Percentiles rank a stretch among this genome's conserved stretches.
phyloP scores from a whole-genome alignment of 2,329 filamentous ascomycete species.

The Phaeophleospora eucalypticola region DNA sequence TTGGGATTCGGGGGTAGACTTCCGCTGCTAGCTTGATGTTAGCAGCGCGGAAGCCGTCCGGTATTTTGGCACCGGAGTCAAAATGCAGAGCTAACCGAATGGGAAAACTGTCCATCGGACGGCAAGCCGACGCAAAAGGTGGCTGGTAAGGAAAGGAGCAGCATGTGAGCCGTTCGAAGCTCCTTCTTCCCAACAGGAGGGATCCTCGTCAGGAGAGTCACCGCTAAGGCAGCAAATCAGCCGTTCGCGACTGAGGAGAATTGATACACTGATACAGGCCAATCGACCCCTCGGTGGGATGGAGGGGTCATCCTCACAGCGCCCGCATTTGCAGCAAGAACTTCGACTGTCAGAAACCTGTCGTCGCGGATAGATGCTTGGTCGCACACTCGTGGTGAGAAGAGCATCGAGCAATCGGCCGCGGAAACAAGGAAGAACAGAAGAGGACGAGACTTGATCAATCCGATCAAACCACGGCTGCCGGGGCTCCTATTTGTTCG shows the following conservation, averaged over 20 bases:
- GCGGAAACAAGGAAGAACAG: no score
- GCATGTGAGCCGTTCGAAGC: constrained; percentile 1
- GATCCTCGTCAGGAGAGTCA: background rate
- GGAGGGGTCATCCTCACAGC: background rate
- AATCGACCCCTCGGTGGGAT: background rate
- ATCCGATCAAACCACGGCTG: background rate
- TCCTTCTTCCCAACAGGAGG: background rate
- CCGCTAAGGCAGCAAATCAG: constrained; percentile 1
- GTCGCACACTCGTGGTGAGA: no score
- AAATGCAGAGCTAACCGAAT: background rate
- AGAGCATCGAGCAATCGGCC: no score
- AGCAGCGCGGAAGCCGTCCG: background rate
- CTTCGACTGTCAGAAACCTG: no score
- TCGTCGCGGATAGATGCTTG: no score
- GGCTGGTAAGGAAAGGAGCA: background rate
- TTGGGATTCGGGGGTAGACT: background rate
- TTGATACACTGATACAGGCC: background rate
- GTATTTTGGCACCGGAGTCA: background rate
- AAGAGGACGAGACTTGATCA: background rate
- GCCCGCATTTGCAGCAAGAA: no score
- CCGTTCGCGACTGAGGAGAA: background rate
- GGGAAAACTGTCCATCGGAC: background rate
- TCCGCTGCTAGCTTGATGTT: background rate
- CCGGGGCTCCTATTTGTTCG: background rate
- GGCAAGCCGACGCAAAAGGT: background rate